These are phyloP conservation scores for Amoeboaphelidium occidentale DNA, from an alignment of 371 early-diverging fungal genomes.

Conservation along the genomic window DNA sequence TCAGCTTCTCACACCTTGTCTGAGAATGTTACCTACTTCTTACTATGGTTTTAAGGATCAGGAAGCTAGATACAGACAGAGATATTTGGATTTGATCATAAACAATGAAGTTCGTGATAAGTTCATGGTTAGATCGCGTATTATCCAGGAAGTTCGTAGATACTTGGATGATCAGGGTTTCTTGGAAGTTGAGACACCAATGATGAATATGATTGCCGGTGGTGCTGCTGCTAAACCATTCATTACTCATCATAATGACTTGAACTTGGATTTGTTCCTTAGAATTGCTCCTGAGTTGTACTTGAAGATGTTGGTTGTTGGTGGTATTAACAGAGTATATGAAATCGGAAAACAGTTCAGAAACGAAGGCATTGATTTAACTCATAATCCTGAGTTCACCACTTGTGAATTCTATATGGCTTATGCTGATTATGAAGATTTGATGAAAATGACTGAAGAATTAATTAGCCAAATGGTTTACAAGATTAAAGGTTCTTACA, in stretches of 20 bases:
- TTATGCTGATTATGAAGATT: conserved; percentile 92
- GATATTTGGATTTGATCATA: conserved; percentile 98
- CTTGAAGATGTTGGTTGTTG: conserved; percentile 94
- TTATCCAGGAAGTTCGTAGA: conserved; percentile 79
- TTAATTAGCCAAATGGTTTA: conserved; percentile 80
- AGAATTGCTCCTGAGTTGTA: conserved; percentile 97
- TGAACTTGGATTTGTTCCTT: conserved; percentile 95
- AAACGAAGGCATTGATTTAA: conserved; percentile 98
- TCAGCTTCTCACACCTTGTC: conserved; percentile 75
- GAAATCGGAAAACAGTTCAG: conserved; percentile 99
- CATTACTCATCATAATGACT: conserved; percentile 97
- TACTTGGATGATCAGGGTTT: conserved; percentile 87
- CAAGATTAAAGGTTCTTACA: conserved; percentile 59
- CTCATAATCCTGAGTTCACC: conserved; percentile 99
- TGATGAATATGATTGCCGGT: conserved; percentile 98
- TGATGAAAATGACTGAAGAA: conserved; percentile 88
- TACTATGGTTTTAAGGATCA: conserved; percentile 84
- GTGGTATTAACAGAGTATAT: conserved; percentile 97
- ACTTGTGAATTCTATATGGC: conserved; percentile 99
- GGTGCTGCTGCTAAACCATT: conserved; percentile 99
- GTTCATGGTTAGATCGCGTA: conserved; percentile 71
- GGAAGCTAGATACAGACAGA: conserved; percentile 92
- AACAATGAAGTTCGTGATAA: conserved; percentile 83
- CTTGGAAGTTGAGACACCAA: conserved; percentile 99
- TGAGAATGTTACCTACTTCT: conserved; percentile 87